Percentiles rank a stretch among this genome's conserved stretches.
These are phyloP conservation scores for Vaccinium vitisidaea DNA, from an alignment of 148 eudicot species.

Conservation along the genomic window DNA sequence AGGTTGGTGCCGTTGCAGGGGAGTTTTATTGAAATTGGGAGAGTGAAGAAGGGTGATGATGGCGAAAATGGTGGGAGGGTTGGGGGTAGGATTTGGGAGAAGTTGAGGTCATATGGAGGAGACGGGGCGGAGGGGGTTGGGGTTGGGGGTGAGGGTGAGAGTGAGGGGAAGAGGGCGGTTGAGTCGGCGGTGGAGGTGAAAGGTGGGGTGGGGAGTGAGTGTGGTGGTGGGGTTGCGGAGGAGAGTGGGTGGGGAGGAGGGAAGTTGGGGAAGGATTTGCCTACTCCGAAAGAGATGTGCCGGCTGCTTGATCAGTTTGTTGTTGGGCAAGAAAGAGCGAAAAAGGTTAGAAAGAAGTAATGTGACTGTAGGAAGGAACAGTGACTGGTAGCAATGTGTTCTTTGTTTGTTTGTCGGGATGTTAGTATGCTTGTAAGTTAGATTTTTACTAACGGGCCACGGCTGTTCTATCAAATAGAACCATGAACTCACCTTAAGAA, in stretches of 20 bases:
- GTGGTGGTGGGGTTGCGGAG: constrained; percentile 26
- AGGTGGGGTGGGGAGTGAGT: constrained; percentile 4
- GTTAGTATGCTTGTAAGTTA: neutral
- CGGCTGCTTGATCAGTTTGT: constrained; percentile 72
- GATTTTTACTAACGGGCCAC: neutral
- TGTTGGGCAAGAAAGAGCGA: constrained; percentile 79
- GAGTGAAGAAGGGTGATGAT: constrained; percentile 34
- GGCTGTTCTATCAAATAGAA: neutral
- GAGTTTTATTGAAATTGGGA: constrained; percentile 81
- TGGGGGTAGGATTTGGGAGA: constrained; percentile 70
- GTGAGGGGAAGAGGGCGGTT: neutral
- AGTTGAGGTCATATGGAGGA: constrained; percentile 67
- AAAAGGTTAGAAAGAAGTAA: constrained; percentile 46
- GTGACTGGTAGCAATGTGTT: neutral
- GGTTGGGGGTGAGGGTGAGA: neutral
- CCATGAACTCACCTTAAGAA: neutral
- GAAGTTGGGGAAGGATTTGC: constrained; percentile 58
- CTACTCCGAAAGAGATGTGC: constrained; percentile 79
- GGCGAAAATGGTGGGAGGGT: constrained; percentile 20
- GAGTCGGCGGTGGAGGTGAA: constrained; percentile 21
- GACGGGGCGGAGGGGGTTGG: constrained; percentile 12
- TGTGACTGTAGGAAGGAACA: neutral
- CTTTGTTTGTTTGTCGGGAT: neutral
- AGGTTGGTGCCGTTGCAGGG: constrained; percentile 78
- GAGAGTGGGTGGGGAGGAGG: constrained; percentile 45